phyloP scores from a whole-genome alignment of 441 rosid genomes.

The Pelargonium fulgidum region DNA sequence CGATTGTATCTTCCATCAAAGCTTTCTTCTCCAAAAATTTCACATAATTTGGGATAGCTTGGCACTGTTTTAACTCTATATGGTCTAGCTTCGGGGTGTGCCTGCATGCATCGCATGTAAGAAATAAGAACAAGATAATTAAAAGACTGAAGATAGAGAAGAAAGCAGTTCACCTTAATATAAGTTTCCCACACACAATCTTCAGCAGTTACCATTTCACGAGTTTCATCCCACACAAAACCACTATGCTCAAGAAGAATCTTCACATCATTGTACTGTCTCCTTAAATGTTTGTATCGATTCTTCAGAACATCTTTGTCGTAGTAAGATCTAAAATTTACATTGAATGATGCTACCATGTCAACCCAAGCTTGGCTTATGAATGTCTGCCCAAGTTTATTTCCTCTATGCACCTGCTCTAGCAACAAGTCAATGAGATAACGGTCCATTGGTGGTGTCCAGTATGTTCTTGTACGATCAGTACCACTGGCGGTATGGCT shows the following conservation, averaged over 20 bases:
- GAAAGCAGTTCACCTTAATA: conserved; percentile 43
- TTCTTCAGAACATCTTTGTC: conserved; percentile 80
- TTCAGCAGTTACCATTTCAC: conserved; percentile 77
- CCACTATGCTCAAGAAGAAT: conserved; percentile 57
- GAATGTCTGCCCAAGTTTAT: conserved; percentile 78
- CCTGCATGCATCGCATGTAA: conserved; percentile 39
- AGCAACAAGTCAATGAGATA: conserved; percentile 65
- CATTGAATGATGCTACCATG: conserved; percentile 57
- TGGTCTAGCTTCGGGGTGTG: conserved; percentile 79
- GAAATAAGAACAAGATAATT: conserved; percentile 19
- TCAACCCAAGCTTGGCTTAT: conserved; percentile 71
- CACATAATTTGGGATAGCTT: conserved; percentile 60
- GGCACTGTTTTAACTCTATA: conserved; percentile 83
- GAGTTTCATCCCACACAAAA: conserved; percentile 72
- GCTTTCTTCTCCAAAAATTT: conserved; percentile 61
- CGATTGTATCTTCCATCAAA: conserved; percentile 61
- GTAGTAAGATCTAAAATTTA: conserved; percentile 50
- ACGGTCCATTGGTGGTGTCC: conserved; percentile 91
- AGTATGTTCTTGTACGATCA: conserved; percentile 78
- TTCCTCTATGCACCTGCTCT: conserved; percentile 69
- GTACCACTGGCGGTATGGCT: conserved; percentile 24
- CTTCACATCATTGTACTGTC: conserved; percentile 64
- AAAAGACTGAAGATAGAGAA: conserved; percentile 9
- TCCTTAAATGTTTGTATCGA: conserved; percentile 75
- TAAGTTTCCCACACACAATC: conserved; percentile 66